phyloP scores from a whole-genome alignment of 2,329 filamentous ascomycete species.

The Clonostachys rosea region DNA sequence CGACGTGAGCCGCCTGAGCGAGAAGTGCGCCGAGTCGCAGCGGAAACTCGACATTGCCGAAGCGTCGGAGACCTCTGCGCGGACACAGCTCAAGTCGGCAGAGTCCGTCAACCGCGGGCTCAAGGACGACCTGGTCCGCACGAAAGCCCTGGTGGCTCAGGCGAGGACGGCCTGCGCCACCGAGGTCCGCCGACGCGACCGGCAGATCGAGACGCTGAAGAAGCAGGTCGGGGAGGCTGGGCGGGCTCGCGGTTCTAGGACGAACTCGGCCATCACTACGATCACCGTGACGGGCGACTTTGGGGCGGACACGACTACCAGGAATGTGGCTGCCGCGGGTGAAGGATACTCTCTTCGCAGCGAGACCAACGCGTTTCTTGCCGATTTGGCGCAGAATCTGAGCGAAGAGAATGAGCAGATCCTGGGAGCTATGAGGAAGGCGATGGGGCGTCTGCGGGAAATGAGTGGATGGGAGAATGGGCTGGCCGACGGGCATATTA shows the following conservation, averaged over 20 bases:
- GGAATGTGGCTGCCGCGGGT: slow-evolving; percentile 12
- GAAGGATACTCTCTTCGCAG: slow-evolving; percentile 67
- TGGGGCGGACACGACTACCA: slow-evolving; percentile 39
- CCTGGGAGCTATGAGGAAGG: slow-evolving; percentile 65
- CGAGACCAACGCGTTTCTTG: slow-evolving; percentile 90
- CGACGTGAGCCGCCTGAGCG: slow-evolving; percentile 57
- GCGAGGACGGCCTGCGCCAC: slow-evolving; percentile 83
- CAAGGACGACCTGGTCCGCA: slow-evolving; percentile 76
- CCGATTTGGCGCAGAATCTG: slow-evolving; percentile 73
- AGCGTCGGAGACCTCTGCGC: slow-evolving; percentile 66
- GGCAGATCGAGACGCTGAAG: slow-evolving; percentile 85
- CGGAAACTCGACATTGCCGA: slow-evolving; percentile 55
- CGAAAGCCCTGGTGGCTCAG: slow-evolving; percentile 77
- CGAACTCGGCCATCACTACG: slow-evolving; percentile 48
- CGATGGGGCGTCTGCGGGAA: slow-evolving; percentile 66
- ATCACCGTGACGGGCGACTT: slow-evolving; percentile 54
- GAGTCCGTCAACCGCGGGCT: slow-evolving; percentile 72
- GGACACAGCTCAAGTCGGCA: slow-evolving; percentile 65
- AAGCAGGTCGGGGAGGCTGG: slow-evolving; percentile 73
- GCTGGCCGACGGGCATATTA: slow-evolving; percentile 19
- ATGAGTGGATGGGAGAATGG: slow-evolving; percentile 51
- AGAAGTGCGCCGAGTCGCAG: slow-evolving; percentile 49
- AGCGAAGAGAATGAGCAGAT: slow-evolving; percentile 91
- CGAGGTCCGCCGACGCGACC: slow-evolving; percentile 84
- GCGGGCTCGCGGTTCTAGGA: slow-evolving; percentile 53